These are phyloP conservation scores for Pisolithus microcarpus DNA, from an alignment of 768 basidiomycete genomes.

Conservation along the genomic window DNA sequence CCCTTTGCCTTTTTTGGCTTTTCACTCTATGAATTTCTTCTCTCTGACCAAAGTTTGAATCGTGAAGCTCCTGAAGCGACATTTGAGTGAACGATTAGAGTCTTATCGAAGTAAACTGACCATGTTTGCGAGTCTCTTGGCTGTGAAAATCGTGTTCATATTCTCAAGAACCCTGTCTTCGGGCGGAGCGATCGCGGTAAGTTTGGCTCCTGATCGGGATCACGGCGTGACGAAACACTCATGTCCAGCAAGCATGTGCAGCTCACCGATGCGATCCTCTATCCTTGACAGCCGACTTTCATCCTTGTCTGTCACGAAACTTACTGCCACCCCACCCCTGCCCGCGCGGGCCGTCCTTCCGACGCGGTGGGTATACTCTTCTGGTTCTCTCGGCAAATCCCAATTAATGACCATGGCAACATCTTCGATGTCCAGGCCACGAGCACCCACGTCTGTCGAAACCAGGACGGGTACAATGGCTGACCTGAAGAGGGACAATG, in stretches of 20 bases:
- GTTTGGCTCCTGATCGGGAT: slow-evolving; percentile 50
- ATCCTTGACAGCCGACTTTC: slow-evolving; percentile 77
- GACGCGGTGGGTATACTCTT: slow-evolving; percentile 95
- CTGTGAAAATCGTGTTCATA: slow-evolving; percentile 84
- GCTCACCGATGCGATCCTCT: slow-evolving; percentile 79
- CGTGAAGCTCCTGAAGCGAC: slow-evolving; percentile 63
- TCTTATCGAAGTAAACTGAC: slow-evolving; percentile 36
- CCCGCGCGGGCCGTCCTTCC: slow-evolving; percentile 91
- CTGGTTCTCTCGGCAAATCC: slow-evolving; percentile 85
- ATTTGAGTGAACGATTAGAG: background rate
- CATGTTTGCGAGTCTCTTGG: slow-evolving; percentile 91
- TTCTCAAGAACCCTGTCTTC: slow-evolving; percentile 80
- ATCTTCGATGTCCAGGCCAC: slow-evolving; percentile 93
- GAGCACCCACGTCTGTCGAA: slow-evolving; percentile 91
- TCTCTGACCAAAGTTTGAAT: slow-evolving; percentile 82
- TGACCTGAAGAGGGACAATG: slow-evolving; percentile 80
- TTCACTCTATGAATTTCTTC: slow-evolving; percentile 80
- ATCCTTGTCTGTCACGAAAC: slow-evolving; percentile 92
- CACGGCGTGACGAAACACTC: background rate
- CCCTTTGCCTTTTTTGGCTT: slow-evolving; percentile 16
- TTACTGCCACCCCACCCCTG: slow-evolving; percentile 81
- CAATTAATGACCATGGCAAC: slow-evolving; percentile 96
- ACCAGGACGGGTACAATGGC: slow-evolving; percentile 85
- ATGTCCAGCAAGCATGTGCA: background rate
- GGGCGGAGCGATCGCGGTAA: slow-evolving; percentile 67